Conservation (phyloP, 2,329 filamentous ascomycete genomes). For the Capronia epimyces region DNA sequence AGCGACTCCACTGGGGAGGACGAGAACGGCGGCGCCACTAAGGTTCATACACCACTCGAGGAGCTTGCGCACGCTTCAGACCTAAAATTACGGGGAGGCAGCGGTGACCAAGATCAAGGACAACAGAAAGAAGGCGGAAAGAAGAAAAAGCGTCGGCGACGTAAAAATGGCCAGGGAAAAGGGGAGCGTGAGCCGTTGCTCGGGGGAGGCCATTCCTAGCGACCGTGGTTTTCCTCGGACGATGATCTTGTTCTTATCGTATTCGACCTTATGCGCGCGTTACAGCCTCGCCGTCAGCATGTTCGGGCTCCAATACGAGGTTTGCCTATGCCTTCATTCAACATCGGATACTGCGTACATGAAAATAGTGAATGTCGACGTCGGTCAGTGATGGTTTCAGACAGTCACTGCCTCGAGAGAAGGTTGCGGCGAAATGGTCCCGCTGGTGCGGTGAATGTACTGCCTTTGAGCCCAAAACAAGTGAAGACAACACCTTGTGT, state of each 20-base stretch:
- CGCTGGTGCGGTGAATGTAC: neutral
- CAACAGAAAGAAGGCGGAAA: constrained; percentile 8
- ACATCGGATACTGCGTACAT: neutral
- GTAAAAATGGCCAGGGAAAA: constrained; percentile 15
- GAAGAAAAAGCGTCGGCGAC: constrained; percentile 23
- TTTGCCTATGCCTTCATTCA: no score
- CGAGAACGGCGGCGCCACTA: constrained; percentile 24
- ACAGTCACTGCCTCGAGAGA: neutral
- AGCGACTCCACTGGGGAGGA: constrained; percentile 42
- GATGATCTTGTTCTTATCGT: neutral
- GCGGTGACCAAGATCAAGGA: neutral
- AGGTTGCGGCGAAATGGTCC: neutral
- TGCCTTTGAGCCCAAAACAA: neutral
- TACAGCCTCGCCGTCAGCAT: neutral
- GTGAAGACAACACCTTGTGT: neutral
- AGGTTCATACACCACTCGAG: constrained; percentile 5
- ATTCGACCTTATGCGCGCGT: neutral
- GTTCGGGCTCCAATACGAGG: neutral
- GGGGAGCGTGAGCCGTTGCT: constrained; percentile 23
- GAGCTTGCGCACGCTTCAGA: neutral
- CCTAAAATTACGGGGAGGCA: constrained; percentile 6
- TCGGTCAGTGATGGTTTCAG: neutral
- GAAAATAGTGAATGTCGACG: neutral
- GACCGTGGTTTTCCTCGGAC: neutral
- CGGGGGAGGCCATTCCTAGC: constrained; percentile 11